Evolutionary conservation across 139 green algal genomes (phyloP), one percentile per base, ranked within the genome.

Genomic region (Tetraselmis striata): DNA sequence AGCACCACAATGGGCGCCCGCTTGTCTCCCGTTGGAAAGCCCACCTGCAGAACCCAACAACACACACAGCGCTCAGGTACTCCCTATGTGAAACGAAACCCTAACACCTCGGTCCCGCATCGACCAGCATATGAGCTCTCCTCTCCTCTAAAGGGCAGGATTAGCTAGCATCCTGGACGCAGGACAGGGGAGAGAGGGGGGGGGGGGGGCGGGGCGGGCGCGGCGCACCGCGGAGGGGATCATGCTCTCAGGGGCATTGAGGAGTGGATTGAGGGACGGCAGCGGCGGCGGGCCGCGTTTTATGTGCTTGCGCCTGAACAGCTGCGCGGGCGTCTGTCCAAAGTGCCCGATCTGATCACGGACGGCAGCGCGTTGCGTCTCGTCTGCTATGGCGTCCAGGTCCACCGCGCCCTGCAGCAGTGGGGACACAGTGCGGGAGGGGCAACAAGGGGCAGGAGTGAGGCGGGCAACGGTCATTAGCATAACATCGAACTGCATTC

Each of bases 251-350:
- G 83, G 83, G 30, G 76, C 74, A 2, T 80, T 31, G 31, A 75
- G 77, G 45, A 85, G 77, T 30, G 26, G 84, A 23, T 81, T 67
- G 76, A 24, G 30, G 11, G 30, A 85, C 24, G 77, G 76, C 75
- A 24, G 84, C 32, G 1, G 77, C 78, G 31, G 79, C 27, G 80
- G 74, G 77, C 85, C 83, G 18, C 27, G 32, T 32, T 81, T 85
- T 5, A 67, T 18, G 45, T 67, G 45, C 18, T 18, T 5, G 11
- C 45, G 45, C 24, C 78, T 30, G 59, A 89, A 89, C 23, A 89
- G 86, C 81, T 89, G 86, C 74, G 81, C 26, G 23, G 86, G 86
- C 29, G 86, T 89, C 79, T 89, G 86, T 2, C 86, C 86, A 78
- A 89, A 89, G 77, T 87, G 85, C 27, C 30, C 28, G 31, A 89